Evolutionary conservation across 805 yeast species (phyloP).

Genomic region (Candida caryicola): DNA sequence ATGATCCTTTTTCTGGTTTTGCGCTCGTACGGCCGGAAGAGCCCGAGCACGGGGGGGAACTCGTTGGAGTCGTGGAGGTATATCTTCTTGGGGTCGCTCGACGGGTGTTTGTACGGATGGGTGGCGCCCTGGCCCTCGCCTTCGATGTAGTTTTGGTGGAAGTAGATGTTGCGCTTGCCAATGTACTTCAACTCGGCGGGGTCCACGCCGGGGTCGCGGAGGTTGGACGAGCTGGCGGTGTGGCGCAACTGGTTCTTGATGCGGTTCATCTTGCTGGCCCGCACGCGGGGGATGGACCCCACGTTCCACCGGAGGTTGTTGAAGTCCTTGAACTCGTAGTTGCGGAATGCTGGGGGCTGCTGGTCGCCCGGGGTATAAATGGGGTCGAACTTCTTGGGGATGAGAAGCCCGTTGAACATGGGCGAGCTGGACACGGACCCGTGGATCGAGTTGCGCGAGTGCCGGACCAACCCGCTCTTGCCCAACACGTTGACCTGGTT

Average conservation of each 20-base stretch:
- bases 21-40: conserved; percentile 42
- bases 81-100: conserved; percentile 23
- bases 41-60: conserved; percentile 17
- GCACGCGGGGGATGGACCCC: conserved; percentile 47
- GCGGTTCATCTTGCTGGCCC: conserved; percentile 25
- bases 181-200: conserved; percentile 21
- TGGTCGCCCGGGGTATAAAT: conserved; percentile 20
- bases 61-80: conserved; percentile 19
- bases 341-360: conserved; percentile 11
- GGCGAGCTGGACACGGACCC: conserved; percentile 7
- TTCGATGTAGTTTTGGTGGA: conserved; percentile 33
- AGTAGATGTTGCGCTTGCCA: conserved; percentile 36
- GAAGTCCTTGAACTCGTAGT: conserved; percentile 28
- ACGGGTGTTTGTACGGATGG: conserved; percentile 7
- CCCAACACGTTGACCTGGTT: conserved; percentile 3
- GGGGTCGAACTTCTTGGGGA: conserved; percentile 22
- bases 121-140: conserved; percentile 11
- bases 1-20: conserved; percentile 36
- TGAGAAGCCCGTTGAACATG: conserved; percentile 24
- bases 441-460: background rate
- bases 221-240: conserved; percentile 8
- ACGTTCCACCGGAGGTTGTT: conserved; percentile 18
- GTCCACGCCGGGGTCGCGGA: conserved; percentile 5
- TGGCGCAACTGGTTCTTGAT: conserved; percentile 16
- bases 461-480: background rate